Conservation (phyloP, 331 rosid species). For the Pyrus hybrid region DNA sequence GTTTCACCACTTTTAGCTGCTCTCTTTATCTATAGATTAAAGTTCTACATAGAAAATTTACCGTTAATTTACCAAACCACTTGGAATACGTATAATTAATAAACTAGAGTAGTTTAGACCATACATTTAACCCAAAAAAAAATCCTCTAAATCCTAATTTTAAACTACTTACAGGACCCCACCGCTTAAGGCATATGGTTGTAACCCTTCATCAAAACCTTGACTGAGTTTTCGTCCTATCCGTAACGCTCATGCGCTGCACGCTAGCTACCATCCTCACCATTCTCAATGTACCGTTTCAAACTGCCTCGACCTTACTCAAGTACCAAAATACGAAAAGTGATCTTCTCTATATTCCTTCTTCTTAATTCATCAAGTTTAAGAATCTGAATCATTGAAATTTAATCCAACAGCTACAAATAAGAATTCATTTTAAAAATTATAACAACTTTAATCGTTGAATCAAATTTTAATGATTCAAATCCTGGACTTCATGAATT, state of each 20-base stretch:
- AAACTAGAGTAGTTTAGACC: too few species aligned
- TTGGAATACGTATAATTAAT: too few species aligned
- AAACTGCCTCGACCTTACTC: too few species aligned
- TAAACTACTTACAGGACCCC: not conserved
- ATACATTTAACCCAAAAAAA: too few species aligned
- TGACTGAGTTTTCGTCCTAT: not conserved
- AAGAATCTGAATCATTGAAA: rapidly evolving
- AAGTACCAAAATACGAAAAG: too few species aligned
- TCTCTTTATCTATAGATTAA: too few species aligned
- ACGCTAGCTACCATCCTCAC: not conserved
- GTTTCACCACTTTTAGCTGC: too few species aligned
- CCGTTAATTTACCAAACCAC: too few species aligned
- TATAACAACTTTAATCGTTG: rapidly evolving
- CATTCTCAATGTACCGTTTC: not conserved
- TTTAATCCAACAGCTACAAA: rapidly evolving
- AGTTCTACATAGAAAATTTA: too few species aligned
- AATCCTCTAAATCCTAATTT: not conserved
- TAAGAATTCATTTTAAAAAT: rapidly evolving
- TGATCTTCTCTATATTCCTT: rapidly evolving
- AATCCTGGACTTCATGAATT: rapidly evolving
- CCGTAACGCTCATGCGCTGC: not conserved
- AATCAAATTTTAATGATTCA: rapidly evolving
- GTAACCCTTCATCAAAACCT: not conserved
- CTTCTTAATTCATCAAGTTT: too few species aligned
- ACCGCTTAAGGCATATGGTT: not conserved